Conservation (phyloP, 257 asterid species). For the Osmanthus fragrans region DNA sequence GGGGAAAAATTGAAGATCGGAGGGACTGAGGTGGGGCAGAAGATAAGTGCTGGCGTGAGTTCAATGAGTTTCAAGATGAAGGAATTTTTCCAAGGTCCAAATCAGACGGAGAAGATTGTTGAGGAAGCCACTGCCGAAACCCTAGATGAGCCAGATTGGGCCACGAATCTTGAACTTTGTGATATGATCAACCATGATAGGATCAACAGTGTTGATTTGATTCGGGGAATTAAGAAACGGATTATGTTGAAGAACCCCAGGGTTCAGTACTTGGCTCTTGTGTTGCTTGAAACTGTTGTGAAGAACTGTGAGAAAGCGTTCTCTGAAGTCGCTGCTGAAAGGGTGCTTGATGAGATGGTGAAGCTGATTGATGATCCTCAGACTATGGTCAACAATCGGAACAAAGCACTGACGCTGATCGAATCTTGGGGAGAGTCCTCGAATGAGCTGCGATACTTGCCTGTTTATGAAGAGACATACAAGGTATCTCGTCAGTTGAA, state of each 20-base stretch:
- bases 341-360: slow-evolving; percentile 99
- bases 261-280: slow-evolving; percentile 86
- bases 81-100: slow-evolving; percentile 97
- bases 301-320: slow-evolving; percentile 23
- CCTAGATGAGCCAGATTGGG: slow-evolving; percentile 97
- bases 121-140: slow-evolving; percentile 98
- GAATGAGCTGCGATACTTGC: slow-evolving; percentile 88
- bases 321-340: slow-evolving; percentile 52
- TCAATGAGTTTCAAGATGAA: slow-evolving; percentile 96
- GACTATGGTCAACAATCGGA: slow-evolving; percentile 89
- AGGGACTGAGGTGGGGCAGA: slow-evolving; percentile 90
- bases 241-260: slow-evolving; percentile 62
- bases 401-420: slow-evolving; percentile 79
- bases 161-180: slow-evolving; percentile 89
- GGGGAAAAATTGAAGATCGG: slow-evolving; percentile 96
- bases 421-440: slow-evolving; percentile 99
- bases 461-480: slow-evolving; percentile 97
- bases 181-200: slow-evolving; percentile 21
- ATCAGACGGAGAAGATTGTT: slow-evolving; percentile 84
- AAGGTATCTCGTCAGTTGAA: slow-evolving; percentile 53
- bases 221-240: slow-evolving; percentile 17
- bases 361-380: slow-evolving; percentile 97
- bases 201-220: slow-evolving; percentile 17
- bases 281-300: slow-evolving; percentile 90
- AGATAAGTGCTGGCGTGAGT: slow-evolving; percentile 88